Conservation (phyloP, 164 flowering plant species). For the Magnolia kwangsiensis region DNA sequence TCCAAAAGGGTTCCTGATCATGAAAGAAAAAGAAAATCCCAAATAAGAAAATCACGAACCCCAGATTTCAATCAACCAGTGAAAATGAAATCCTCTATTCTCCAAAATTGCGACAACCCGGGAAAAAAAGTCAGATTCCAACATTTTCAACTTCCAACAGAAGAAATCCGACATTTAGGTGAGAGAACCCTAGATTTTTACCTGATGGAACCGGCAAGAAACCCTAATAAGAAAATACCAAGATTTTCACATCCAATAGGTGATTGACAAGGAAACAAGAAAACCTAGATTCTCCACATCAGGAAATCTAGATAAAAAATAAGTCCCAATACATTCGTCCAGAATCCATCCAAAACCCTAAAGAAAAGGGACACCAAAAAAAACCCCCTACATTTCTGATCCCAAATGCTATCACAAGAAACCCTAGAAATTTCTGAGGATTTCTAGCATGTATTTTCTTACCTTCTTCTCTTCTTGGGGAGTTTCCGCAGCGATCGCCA, state of each 20-base stretch:
- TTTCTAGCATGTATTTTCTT: neutral
- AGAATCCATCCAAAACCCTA: neutral
- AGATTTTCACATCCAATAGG: neutral
- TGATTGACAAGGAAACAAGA: neutral
- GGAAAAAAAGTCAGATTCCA: neutral
- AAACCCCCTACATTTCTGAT: neutral
- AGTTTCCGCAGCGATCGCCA: conserved; percentile 58
- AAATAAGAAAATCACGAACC: neutral
- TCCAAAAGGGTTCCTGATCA: neutral
- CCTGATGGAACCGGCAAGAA: neutral
- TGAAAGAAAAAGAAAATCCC: no score
- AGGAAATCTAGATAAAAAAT: neutral
- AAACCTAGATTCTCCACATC: neutral
- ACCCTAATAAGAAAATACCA: neutral
- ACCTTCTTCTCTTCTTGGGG: conserved; percentile 51
- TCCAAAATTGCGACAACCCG: neutral
- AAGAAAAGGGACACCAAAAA: neutral
- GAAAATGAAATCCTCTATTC: neutral
- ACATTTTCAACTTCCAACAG: neutral
- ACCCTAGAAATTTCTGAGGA: neutral
- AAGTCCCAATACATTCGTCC: neutral
- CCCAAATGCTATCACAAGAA: neutral
- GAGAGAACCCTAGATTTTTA: neutral
- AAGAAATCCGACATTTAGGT: neutral
- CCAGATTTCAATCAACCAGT: neutral